Conservation (phyloP, 1,284 basidiomycete species). For the Sanghuangporus sanghuang region DNA sequence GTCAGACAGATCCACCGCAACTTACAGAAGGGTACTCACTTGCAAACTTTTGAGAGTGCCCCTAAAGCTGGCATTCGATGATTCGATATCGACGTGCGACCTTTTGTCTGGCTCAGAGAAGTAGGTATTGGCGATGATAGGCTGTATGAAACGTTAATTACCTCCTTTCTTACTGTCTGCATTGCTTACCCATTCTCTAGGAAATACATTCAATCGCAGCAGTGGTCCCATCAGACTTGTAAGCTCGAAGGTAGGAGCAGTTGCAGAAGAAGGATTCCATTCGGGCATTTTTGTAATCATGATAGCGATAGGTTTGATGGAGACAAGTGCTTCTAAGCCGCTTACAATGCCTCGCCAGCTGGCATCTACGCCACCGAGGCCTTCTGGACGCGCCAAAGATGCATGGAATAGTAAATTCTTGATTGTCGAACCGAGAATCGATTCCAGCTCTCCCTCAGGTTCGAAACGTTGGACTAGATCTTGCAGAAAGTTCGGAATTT, state of each 20-base stretch:
- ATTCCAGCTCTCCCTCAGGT: constrained; percentile 35
- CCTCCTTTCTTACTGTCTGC: neutral
- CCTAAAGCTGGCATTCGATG: constrained; percentile 78
- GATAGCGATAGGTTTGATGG: constrained; percentile 78
- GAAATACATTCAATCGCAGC: constrained; percentile 77
- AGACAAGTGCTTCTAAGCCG: constrained; percentile 77
- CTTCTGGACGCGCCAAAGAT: constrained; percentile 57
- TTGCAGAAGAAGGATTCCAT: constrained; percentile 62
- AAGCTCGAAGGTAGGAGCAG: constrained; percentile 58
- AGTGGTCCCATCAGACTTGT: constrained; percentile 75
- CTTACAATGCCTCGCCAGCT: constrained; percentile 85
- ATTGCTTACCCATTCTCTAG: constrained; percentile 76
- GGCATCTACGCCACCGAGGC: constrained; percentile 62
- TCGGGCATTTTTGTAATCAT: constrained; percentile 70
- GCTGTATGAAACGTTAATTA: constrained; percentile 41
- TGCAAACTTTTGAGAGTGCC: constrained; percentile 79
- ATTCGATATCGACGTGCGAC: constrained; percentile 70
- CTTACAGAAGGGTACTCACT: constrained; percentile 33
- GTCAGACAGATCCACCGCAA: neutral
- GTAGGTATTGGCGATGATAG: constrained; percentile 70
- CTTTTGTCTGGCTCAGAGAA: constrained; percentile 83
- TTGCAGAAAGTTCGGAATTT: constrained; percentile 66
- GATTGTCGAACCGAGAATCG: constrained; percentile 48
- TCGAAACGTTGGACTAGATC: constrained; percentile 70
- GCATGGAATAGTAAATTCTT: constrained; percentile 54